phyloP scores from a whole-genome alignment of 2,329 filamentous ascomycete species.

The Diplodia intermedia region DNA sequence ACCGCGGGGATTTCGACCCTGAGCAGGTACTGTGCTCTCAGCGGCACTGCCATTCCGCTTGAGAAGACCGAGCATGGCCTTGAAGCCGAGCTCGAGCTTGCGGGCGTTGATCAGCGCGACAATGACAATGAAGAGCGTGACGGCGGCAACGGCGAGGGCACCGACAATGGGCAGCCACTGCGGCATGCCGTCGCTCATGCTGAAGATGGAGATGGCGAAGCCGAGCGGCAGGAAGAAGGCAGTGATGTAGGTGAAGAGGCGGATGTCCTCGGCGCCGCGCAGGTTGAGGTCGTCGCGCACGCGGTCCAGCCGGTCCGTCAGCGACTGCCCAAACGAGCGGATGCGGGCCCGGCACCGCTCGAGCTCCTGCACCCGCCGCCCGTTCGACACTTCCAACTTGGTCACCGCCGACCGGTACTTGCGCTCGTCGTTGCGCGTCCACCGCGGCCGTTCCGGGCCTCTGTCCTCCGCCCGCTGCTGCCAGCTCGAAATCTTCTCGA shows the following conservation, averaged over 20 bases:
- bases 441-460: slow-evolving; percentile 41
- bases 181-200: slow-evolving; percentile 41
- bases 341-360: slow-evolving; percentile 16
- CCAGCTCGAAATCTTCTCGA: slow-evolving; percentile 40
- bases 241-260: slow-evolving; percentile 47
- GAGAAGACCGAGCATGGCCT: neutral
- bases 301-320: slow-evolving; percentile 36
- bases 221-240: slow-evolving; percentile 46
- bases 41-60: neutral
- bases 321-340: slow-evolving; percentile 34
- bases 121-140: slow-evolving; percentile 15
- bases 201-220: slow-evolving; percentile 44
- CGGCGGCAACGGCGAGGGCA: slow-evolving; percentile 10
- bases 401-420: slow-evolving; percentile 41
- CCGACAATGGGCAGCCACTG: slow-evolving; percentile 1
- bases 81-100: slow-evolving; percentile 13
- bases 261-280: slow-evolving; percentile 41
- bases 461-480: slow-evolving; percentile 39
- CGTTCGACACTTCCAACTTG: slow-evolving; percentile 33
- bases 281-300: slow-evolving; percentile 37
- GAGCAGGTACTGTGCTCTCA: neutral
- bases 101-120: slow-evolving; percentile 18
- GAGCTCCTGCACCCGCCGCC: slow-evolving; percentile 9
- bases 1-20: too few relatives aligned
- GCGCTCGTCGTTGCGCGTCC: slow-evolving; percentile 45